Base-by-base conservation (phyloP, 495 filamentous ascomycete species). In the Podospora australis region DNA sequence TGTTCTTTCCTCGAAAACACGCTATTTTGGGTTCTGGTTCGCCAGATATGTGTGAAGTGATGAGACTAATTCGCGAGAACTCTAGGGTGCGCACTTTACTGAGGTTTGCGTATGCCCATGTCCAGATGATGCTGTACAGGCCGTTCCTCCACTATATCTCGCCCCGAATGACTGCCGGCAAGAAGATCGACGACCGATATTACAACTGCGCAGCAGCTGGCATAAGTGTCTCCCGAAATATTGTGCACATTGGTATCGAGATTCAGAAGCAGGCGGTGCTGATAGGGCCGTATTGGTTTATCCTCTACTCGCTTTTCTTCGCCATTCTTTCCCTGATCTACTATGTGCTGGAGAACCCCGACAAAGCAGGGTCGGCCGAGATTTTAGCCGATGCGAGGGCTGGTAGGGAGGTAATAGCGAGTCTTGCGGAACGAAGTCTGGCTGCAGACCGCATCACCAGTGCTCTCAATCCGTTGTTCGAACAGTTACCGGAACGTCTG, bases 61-160 rank as follows among this genome's bases (percentile, higher is more conserved):
- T 26, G 11, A 29, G 22, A 17, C 50, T 53, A 41, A 49, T n/a
- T n/a, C 36, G 1, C 16, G 1, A 9, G 4, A 0, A 19, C 23
- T 10, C 7, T 19, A 95, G 89, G 48, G 77, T 90, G 41, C 89
- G 90, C 52, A 90, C 95, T 58, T 72, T 95, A 16, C 74, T 98
- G 2, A 80, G 90, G 35, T 86, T 96, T 61, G 82, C 84, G 25
- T 96, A 86, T 63, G 87, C 86, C 13, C 90, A 96, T 57, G 88
- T 92, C 13, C 88, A 97, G 63, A 86, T 96, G 78, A 84, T 96
- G 63, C 81, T 97, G 48, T 97, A 97, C 59, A 79, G 92, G 7
- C 92, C 92, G 0, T 98, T 97, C 58, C 71, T 97, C 21, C 92
- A 98, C 66, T 97, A 96, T 57, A 86, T 94, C 40, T 90, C 92